phyloP scores from a whole-genome alignment of 345 rosid genomes.

The Arabis alpina region DNA sequence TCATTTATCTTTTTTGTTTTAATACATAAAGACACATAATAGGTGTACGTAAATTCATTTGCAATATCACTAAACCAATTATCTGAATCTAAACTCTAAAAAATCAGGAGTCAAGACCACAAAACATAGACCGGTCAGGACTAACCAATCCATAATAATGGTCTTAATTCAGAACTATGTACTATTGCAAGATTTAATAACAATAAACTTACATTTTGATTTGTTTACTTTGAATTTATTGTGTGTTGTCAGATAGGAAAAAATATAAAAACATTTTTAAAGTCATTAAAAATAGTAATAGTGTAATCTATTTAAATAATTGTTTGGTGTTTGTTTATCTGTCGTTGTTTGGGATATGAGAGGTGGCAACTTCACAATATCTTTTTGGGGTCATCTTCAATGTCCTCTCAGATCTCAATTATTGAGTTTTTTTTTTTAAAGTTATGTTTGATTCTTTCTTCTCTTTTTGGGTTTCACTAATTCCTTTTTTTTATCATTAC shows the following conservation, averaged over 20 bases:
- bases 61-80: too few species aligned
- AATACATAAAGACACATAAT: too few species aligned
- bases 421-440: conserved; percentile 38
- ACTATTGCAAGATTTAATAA: conserved; percentile 4
- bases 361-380: conserved; percentile 46
- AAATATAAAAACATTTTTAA: neutral
- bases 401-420: conserved; percentile 44
- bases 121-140: conserved; percentile 13
- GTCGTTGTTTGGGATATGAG: conserved; percentile 38
- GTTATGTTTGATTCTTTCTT: conserved; percentile 43
- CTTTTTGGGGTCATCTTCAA: conserved; percentile 44
- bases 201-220: neutral
- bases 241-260: conserved; percentile 26
- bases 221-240: conserved; percentile 8
- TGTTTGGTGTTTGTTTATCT: conserved; percentile 35
- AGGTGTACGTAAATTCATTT: too few species aligned
- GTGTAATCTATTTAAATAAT: conserved; percentile 17
- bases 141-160: neutral
- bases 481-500: conserved; percentile 1
- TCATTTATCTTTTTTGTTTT: too few species aligned
- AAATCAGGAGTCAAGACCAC: too few species aligned
- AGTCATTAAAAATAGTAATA: neutral
- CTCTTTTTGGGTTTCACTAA: conserved; percentile 17
- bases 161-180: conserved; percentile 3
- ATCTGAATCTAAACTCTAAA: too few species aligned